phyloP scores from a whole-genome alignment of 768 basidiomycete genomes.

The Auricularia heimuer region DNA sequence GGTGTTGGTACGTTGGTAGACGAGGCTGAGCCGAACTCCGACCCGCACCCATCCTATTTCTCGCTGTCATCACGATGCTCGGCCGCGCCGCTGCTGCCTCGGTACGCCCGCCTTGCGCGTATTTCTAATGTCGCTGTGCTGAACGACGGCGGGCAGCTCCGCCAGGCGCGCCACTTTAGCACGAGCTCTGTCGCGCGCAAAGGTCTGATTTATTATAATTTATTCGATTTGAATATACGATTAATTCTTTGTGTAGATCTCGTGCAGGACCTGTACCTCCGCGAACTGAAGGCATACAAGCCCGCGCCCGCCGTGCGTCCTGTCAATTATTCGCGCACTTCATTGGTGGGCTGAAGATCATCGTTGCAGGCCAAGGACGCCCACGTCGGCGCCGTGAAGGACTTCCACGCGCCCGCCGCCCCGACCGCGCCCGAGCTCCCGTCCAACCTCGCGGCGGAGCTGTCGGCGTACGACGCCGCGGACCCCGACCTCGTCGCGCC shows the following conservation, averaged over 20 bases:
- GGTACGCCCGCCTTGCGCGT: slow-evolving; percentile 26
- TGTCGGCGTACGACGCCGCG: slow-evolving; percentile 72
- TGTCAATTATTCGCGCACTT: background rate
- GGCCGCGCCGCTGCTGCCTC: slow-evolving; percentile 40
- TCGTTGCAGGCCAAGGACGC: slow-evolving; percentile 71
- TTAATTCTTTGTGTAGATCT: slow-evolving; percentile 63
- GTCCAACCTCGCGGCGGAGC: slow-evolving; percentile 76
- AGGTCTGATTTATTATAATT: slow-evolving; percentile 46
- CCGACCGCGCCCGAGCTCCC: slow-evolving; percentile 74
- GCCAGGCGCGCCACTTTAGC: background rate
- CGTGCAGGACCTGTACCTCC: slow-evolving; percentile 86
- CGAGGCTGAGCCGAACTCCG: background rate
- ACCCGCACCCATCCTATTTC: slow-evolving; percentile 7
- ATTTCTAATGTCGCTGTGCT: no score
- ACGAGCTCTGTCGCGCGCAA: slow-evolving; percentile 1
- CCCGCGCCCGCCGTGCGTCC: slow-evolving; percentile 56
- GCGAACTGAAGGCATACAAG: slow-evolving; percentile 86
- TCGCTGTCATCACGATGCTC: slow-evolving; percentile 41
- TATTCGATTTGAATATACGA: slow-evolving; percentile 19
- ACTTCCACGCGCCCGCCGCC: slow-evolving; percentile 61
- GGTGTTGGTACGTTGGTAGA: background rate
- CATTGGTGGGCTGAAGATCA: background rate
- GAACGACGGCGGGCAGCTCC: background rate
- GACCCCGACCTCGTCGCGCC: slow-evolving; percentile 44
- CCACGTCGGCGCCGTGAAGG: slow-evolving; percentile 78